Evolutionary conservation across 257 asterid genomes (phyloP), one percentile per base, ranked within the genome.

Genomic region (Phtheirospermum japonicum): DNA sequence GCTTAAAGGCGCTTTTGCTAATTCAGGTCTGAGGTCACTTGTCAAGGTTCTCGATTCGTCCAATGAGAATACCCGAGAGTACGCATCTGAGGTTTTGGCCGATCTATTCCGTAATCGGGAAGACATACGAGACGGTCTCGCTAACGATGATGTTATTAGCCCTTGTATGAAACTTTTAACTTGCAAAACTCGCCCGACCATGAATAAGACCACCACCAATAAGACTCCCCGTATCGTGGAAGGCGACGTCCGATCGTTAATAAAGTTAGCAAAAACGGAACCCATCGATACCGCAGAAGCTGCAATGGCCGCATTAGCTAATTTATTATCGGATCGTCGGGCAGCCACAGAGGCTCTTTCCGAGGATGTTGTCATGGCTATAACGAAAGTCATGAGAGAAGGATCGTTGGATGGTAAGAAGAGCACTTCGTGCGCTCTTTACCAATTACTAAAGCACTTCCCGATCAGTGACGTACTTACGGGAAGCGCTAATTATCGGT

Each of bases 281-380:
- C 62, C 94, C 51, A 82, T 84, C 63, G 86, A 78, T 71, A 78
- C 91, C 64, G 95, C 95, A 37, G 94, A 83, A 75, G 80, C 82
- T 70, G 94, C 94, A 13, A 75, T 89, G 79, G 82, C 91, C 67
- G 86, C 95, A 57, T 63, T 89, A 73, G 95, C 89, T 70, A 84
- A 86, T 79, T 62, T 84, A 65, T 59, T 89, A 68, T 77, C 85
- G 50, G 83, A 86, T 81, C 88, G 83, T 45, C 82, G 77, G 39
- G 65, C 86, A 62, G 97, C 97, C 69, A 77, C 85, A 14, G 95
- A 82, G 76, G 94, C 97, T 26, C 70, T 89, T 68, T 83, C 79
- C 55, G 97, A 83, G 83, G 92, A 89, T 77, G 82, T 89, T 70
- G 82, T 85, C 75, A 79, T 91, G 37, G 86, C 97, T 67, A 75